Base-by-base conservation (phyloP, 2,329 filamentous ascomycete genomes). In the Colletotrichum tamarilloi region DNA sequence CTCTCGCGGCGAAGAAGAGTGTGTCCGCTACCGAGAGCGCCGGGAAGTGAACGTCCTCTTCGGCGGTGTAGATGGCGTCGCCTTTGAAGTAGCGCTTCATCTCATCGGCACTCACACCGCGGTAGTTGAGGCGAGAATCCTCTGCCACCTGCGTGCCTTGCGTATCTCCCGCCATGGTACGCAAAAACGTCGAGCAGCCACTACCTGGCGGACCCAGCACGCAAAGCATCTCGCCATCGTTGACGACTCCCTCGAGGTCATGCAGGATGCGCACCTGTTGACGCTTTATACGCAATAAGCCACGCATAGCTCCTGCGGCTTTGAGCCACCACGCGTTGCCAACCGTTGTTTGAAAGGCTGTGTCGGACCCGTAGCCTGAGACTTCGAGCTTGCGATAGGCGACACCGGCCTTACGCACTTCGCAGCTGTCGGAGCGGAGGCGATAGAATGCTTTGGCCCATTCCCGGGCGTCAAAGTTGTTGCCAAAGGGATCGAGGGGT, bases 181-280 rank as follows among this genome's bases (percentile, higher is more conserved):
- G 93, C 67, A 94, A 83, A 75, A 94, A 91, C 1, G 92, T 93
- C 14, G 91, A 91, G 76, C 92, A 94, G n/a, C 89, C 89, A 1
- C 80, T 77, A 6, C 83, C 83, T 4, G 89, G 88, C 56, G 87
- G 87, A 22, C 89, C 89, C 11, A 91, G 84, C 14, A 90, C 88
- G 26, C 89, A 85, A 30, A 90, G 80, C 85, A 90, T 88, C 82
- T 91, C 89, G 19, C 89, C 88, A 30, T 80, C 83, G 73, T 87
- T 81, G 1, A 90, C 83, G 0, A 89, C 66, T 14, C 88, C 88
- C 68, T 90, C 87, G 30, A 88, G 82, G 68, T 85, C 81, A 59
- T 82, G 80, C 53, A 90, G 79, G 74, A 90, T 90, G 72, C 89
- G 84, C 72, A 87, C 84, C 66, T 77, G 75, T 24, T 75, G 67